These are phyloP conservation scores for Picea engelmannii DNA, from an alignment of 83 land plant species.

Conservation along the genomic window DNA sequence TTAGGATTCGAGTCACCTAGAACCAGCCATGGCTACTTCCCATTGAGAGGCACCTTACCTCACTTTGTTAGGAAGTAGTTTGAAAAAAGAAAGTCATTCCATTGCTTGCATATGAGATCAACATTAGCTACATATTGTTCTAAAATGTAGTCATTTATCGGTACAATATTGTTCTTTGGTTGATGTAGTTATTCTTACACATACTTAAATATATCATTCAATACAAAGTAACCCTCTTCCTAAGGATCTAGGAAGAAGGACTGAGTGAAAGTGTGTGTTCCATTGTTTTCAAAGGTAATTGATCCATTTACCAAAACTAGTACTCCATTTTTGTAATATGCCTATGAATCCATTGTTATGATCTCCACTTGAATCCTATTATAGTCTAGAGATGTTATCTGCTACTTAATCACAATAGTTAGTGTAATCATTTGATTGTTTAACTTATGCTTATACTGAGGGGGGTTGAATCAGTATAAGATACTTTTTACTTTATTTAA, in stretches of 20 bases:
- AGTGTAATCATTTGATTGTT: slow-evolving; percentile 44
- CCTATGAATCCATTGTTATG: slow-evolving; percentile 39
- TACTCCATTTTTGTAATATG: slow-evolving; percentile 28
- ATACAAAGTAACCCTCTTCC: slow-evolving; percentile 50
- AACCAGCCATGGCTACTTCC: no score
- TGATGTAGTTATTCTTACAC: slow-evolving; percentile 19
- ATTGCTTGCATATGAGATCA: no score
- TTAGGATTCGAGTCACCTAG: no score
- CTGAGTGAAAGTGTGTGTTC: slow-evolving; percentile 45
- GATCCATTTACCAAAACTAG: slow-evolving; percentile 49
- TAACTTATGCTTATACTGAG: no score
- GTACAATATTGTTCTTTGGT: background rate
- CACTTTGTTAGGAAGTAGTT: no score
- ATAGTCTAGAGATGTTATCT: slow-evolving; percentile 34
- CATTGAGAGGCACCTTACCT: no score
- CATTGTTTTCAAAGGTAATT: slow-evolving; percentile 26
- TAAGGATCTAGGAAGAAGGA: slow-evolving; percentile 66
- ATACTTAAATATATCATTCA: slow-evolving; percentile 61
- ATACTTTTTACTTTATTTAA: no score
- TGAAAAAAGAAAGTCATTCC: no score
- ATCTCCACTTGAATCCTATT: slow-evolving; percentile 31
- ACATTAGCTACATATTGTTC: no score
- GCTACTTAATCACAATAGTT: slow-evolving; percentile 29
- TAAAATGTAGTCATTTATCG: no score
- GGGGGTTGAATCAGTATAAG: no score